These are phyloP conservation scores for Melaleuca alternifolia DNA, from an alignment of 345 rosid species.

Conservation along the genomic window DNA sequence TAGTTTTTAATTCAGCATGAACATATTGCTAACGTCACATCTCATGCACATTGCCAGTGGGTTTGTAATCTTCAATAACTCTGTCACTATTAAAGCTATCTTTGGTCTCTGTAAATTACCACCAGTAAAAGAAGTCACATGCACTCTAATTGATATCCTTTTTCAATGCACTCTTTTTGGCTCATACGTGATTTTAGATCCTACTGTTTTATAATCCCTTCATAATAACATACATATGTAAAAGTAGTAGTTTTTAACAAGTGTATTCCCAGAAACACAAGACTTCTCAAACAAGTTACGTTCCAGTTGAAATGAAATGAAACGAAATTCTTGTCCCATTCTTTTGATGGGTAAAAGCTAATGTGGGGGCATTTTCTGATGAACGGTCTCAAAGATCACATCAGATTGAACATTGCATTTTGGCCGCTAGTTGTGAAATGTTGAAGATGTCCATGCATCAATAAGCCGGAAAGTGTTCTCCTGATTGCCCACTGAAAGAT, in stretches of 20 bases:
- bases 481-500: not conserved
- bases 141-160: not conserved
- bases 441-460: not conserved
- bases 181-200: not conserved
- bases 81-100: not conserved
- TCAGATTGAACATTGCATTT: not conserved
- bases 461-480: not conserved
- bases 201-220: not conserved
- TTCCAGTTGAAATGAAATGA: not conserved
- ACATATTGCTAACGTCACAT: not conserved
- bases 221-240: not conserved
- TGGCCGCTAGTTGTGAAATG: not conserved
- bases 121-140: not conserved
- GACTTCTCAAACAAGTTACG: not conserved
- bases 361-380: not conserved
- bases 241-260: not conserved
- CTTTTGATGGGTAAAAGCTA: not conserved
- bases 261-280: not conserved
- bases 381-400: not conserved
- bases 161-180: not conserved
- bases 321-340: not conserved
- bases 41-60: not conserved
- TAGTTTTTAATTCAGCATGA: not conserved
- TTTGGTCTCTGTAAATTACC: not conserved
- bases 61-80: not conserved